phyloP scores from a whole-genome alignment of 2,329 filamentous ascomycete species.

The Hysterium pulicare region DNA sequence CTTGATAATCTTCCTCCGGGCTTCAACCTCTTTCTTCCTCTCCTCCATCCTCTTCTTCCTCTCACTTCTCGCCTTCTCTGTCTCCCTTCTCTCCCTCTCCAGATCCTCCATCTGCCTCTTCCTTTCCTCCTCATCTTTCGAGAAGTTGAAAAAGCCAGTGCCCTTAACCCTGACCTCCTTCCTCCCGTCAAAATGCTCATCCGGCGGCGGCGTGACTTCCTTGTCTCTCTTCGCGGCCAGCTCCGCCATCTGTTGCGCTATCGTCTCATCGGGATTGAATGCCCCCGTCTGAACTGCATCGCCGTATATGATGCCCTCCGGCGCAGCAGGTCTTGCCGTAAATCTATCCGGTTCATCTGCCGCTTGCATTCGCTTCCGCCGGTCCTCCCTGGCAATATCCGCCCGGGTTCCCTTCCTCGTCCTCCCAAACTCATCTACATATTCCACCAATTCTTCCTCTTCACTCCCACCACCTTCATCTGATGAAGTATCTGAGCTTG shows the following conservation, averaged over 20 bases:
- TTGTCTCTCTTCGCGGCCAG: conserved; percentile 76
- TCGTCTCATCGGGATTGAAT: conserved; percentile 69
- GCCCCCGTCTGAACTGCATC: conserved; percentile 80
- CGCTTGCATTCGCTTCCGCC: conserved; percentile 53
- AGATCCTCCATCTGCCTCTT: conserved; percentile 74
- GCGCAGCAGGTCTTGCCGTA: conserved; percentile 64
- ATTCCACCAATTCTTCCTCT: conserved; percentile 70
- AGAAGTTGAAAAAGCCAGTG: conserved; percentile 89
- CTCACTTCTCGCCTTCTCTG: conserved; percentile 60
- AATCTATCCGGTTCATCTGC: conserved; percentile 64
- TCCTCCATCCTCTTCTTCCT: conserved; percentile 55
- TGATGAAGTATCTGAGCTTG: conserved; percentile 41
- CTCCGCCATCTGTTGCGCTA: conserved; percentile 68
- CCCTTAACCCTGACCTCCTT: conserved; percentile 83
- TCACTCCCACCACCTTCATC: conserved; percentile 39
- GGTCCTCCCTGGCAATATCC: conserved; percentile 63
- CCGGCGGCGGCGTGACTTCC: conserved; percentile 73
- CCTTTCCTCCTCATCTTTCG: conserved; percentile 64
- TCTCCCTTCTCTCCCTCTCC: conserved; percentile 63
- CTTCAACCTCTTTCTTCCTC: conserved; percentile 54
- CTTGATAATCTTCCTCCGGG: conserved; percentile 61
- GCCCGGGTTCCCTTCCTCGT: conserved; percentile 67
- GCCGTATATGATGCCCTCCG: conserved; percentile 73
- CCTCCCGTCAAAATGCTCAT: conserved; percentile 80
- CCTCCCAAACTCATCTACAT: conserved; percentile 90